Conservation (phyloP, 306 rosid species). For the Aeschynomene evenia region DNA sequence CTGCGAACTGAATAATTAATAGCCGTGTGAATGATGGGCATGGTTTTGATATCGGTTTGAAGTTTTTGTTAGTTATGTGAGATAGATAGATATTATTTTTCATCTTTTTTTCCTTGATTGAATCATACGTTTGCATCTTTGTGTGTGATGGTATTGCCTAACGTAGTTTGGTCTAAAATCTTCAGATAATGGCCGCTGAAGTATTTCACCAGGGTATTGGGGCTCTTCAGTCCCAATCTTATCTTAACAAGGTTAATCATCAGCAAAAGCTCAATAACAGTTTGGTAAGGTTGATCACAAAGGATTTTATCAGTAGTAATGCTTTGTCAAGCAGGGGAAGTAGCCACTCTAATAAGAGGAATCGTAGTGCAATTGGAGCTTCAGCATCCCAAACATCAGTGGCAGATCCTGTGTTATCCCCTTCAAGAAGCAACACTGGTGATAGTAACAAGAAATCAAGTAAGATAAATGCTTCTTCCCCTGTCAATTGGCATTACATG, state of each 20-base stretch:
- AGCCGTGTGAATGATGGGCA: constrained; percentile 1
- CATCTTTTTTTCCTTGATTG: neutral
- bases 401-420: constrained; percentile 62
- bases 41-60: neutral
- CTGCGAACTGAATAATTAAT: constrained; percentile 9
- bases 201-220: constrained; percentile 61
- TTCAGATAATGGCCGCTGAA: constrained; percentile 87
- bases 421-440: constrained; percentile 50
- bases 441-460: constrained; percentile 80
- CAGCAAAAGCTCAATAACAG: constrained; percentile 41
- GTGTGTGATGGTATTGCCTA: constrained; percentile 11
- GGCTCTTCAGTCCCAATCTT: constrained; percentile 41
- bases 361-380: constrained; percentile 46
- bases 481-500: neutral
- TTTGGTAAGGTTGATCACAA: constrained; percentile 46
- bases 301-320: constrained; percentile 43
- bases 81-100: neutral
- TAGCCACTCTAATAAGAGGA: constrained; percentile 31
- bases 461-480: constrained; percentile 34
- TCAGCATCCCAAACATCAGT: constrained; percentile 67
- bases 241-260: constrained; percentile 29
- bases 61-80: neutral
- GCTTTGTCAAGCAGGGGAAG: constrained; percentile 49
- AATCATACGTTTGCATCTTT: constrained; percentile 16
- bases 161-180: constrained; percentile 11